Percentiles rank a stretch among this genome's conserved stretches.
Conservation (phyloP, 805 yeast species). For the Saturnispora diversa region DNA sequence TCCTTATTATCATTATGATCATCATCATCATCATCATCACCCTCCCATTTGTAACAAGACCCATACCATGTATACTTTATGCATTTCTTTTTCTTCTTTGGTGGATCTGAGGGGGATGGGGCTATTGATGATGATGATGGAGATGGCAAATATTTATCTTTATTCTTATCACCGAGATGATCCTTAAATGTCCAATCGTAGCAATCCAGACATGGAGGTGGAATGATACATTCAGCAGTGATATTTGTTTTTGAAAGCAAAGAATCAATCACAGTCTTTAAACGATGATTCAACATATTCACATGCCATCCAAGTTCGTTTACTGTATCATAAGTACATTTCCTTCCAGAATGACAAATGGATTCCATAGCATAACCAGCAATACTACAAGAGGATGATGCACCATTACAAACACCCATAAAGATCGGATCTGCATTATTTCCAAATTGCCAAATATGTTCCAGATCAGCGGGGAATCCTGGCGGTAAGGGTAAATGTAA, state of each 20-base stretch:
- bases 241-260: constrained; percentile 63
- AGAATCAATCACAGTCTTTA: constrained; percentile 83
- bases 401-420: constrained; percentile 96
- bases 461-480: constrained; percentile 67
- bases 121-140: constrained; percentile 6
- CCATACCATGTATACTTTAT: constrained; percentile 62
- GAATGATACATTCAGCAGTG: constrained; percentile 64
- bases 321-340: constrained; percentile 85
- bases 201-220: constrained; percentile 86
- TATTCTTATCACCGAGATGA: constrained; percentile 31
- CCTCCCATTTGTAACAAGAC: constrained; percentile 30
- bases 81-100: constrained; percentile 39
- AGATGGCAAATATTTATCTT: constrained; percentile 25
- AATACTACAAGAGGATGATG: constrained; percentile 76
- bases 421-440: constrained; percentile 95
- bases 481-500: constrained; percentile 92
- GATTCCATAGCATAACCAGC: constrained; percentile 98
- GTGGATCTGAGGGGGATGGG: constrained; percentile 18
- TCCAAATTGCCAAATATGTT: constrained; percentile 90
- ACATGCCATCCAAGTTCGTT: constrained; percentile 88
- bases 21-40: constrained; percentile 20
- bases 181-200: constrained; percentile 76
- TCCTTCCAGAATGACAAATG: constrained; percentile 83
- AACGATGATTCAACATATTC: constrained; percentile 78
- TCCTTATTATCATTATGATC: constrained; percentile 12